These are phyloP conservation scores for Suhomyces choctaworum DNA, from an alignment of 1,139 yeast species.

Conservation along the genomic window DNA sequence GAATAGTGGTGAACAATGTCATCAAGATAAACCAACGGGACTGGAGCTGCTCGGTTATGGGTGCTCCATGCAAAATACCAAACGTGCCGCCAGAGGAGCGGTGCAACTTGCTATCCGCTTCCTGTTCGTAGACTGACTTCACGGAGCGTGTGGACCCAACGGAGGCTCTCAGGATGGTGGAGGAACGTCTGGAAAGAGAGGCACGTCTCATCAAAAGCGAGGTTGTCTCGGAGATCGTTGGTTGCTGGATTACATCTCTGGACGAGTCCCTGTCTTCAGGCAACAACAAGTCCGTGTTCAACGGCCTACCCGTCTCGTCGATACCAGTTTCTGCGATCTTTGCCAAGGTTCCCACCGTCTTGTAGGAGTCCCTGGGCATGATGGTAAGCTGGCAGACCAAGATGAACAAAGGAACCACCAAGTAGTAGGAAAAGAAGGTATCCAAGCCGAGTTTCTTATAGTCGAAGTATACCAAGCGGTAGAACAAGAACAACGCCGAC, in stretches of 20 bases:
- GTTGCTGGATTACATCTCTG: slow-evolving; percentile 24
- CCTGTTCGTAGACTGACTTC: slow-evolving; percentile 64
- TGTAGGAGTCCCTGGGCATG: slow-evolving; percentile 80
- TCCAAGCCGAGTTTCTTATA: slow-evolving; percentile 34
- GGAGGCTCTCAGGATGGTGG: slow-evolving; percentile 37
- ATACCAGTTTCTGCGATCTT: slow-evolving; percentile 69
- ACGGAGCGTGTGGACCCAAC: slow-evolving; percentile 34
- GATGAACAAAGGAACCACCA: slow-evolving; percentile 74
- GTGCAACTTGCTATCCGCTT: slow-evolving; percentile 57
- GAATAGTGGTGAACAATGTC: slow-evolving; percentile 76
- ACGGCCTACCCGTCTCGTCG: slow-evolving; percentile 59
- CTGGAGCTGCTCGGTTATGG: slow-evolving; percentile 61
- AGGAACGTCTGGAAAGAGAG: slow-evolving; percentile 37
- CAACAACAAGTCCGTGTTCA: slow-evolving; percentile 40
- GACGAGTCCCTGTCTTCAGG: slow-evolving; percentile 34
- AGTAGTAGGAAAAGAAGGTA: slow-evolving; percentile 63
- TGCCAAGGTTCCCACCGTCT: slow-evolving; percentile 66
- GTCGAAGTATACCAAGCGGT: slow-evolving; percentile 62
- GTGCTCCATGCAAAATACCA: slow-evolving; percentile 75
- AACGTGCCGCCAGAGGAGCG: slow-evolving; percentile 71
- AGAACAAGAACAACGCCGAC: slow-evolving; percentile 68
- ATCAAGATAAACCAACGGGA: slow-evolving; percentile 80
- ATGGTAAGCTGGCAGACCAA: slow-evolving; percentile 67
- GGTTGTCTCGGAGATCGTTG: slow-evolving; percentile 45
- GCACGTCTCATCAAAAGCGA: slow-evolving; percentile 42